phyloP scores from a whole-genome alignment of 2,329 filamentous ascomycete species.

The Paracoccidioides lutzii region DNA sequence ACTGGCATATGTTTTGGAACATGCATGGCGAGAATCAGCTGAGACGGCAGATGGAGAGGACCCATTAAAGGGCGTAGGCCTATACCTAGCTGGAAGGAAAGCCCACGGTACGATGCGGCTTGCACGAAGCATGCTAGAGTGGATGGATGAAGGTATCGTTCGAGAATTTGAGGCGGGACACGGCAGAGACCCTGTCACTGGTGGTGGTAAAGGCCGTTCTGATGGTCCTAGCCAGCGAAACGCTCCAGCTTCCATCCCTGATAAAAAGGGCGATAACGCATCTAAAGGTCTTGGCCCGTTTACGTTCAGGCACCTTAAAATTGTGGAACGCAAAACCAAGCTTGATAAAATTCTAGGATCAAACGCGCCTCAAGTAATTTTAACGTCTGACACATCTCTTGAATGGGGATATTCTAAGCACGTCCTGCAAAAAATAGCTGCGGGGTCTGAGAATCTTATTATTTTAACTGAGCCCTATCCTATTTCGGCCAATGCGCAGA shows the following conservation, averaged over 20 bases:
- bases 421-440: slow-evolving; percentile 59
- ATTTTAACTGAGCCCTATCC: slow-evolving; percentile 63
- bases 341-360: slow-evolving; percentile 55
- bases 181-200: slow-evolving; percentile 23
- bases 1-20: slow-evolving; percentile 80
- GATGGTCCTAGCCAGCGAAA: slow-evolving; percentile 29
- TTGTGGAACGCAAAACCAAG: slow-evolving; percentile 71
- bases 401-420: slow-evolving; percentile 94
- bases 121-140: slow-evolving; percentile 90
- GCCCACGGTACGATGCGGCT: slow-evolving; percentile 81
- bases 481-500: slow-evolving; percentile 15
- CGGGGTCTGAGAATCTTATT: slow-evolving; percentile 67
- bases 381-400: slow-evolving; percentile 78
- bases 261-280: slow-evolving; percentile 25
- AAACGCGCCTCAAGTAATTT: slow-evolving; percentile 54
- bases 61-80: slow-evolving; percentile 38
- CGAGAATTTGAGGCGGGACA: slow-evolving; percentile 68
- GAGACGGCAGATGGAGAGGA: slow-evolving; percentile 39
- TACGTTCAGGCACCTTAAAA: slow-evolving; percentile 72
- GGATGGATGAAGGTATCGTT: slow-evolving; percentile 96
- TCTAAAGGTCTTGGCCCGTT: slow-evolving; percentile 55
- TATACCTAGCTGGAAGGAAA: slow-evolving; percentile 78
- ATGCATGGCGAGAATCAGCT: slow-evolving; percentile 66
- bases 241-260: slow-evolving; percentile 18
- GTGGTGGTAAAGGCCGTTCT: slow-evolving; percentile 22